A percentile compares a stretch with the other conserved stretches of the same genome.
Conservation (phyloP, 2,329 filamentous ascomycete genomes). For the Sporothrix sp. region DNA sequence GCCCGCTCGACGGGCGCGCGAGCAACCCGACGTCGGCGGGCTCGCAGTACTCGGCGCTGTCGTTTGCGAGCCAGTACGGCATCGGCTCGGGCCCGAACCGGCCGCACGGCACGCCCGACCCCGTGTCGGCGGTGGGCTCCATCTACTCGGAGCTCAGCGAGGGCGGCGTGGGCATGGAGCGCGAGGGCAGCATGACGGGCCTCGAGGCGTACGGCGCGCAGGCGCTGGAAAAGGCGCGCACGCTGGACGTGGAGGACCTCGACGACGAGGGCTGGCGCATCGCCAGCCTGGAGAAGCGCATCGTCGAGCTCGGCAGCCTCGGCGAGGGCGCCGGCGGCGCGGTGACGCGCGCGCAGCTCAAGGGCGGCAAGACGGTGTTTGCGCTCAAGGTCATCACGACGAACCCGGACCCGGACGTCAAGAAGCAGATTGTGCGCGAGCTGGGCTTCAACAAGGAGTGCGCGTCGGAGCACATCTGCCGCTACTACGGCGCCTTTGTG, state of each 20-base stretch:
- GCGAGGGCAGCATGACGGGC: conserved; percentile 70
- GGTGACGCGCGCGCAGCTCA: conserved; percentile 82
- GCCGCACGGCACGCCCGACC: conserved; percentile 65
- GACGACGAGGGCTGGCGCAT: conserved; percentile 94
- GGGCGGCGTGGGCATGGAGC: conserved; percentile 65
- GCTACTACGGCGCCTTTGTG: conserved; percentile 94
- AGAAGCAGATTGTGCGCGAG: conserved; percentile 95
- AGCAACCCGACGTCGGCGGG: conserved; percentile 79
- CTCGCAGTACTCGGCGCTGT: conserved; percentile 76
- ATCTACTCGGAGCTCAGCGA: conserved; percentile 75
- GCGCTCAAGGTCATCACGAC: conserved; percentile 98
- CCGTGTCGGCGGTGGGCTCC: conserved; percentile 78
- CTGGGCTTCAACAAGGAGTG: conserved; percentile 97
- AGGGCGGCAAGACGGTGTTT: conserved; percentile 88
- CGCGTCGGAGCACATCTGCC: conserved; percentile 90
- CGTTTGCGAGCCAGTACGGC: conserved; percentile 64
- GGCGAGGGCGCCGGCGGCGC: conserved; percentile 94
- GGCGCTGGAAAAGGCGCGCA: conserved; percentile 70
- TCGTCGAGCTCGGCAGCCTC: conserved; percentile 77
- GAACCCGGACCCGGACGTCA: conserved; percentile 93
- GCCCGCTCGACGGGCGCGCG: conserved; percentile 60
- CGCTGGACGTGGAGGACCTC: conserved; percentile 83
- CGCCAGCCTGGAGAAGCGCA: conserved; percentile 78
- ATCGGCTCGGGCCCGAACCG: conserved; percentile 57
- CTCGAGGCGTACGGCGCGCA: conserved; percentile 72